phyloP scores from a whole-genome alignment of 2,329 filamentous ascomycete genomes.

The Aspergillus tubingensis region DNA sequence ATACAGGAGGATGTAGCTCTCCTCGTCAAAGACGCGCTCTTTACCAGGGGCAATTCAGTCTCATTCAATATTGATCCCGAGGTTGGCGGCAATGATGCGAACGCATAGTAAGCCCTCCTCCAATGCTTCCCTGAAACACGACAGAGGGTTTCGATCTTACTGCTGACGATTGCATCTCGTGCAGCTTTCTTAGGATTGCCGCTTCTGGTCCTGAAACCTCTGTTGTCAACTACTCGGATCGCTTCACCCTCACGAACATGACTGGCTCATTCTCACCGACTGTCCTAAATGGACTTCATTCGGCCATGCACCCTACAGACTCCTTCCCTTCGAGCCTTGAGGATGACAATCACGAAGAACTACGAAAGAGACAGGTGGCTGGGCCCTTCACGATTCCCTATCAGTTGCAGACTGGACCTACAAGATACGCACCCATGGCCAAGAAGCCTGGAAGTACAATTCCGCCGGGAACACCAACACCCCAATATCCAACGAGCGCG shows the following conservation, averaged over 20 bases:
- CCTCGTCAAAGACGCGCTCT: slow-evolving; percentile 42
- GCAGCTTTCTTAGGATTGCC: slow-evolving; percentile 61
- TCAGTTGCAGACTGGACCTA: slow-evolving; percentile 55
- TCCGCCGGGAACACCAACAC: slow-evolving; percentile 50
- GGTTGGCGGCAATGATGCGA: slow-evolving; percentile 48
- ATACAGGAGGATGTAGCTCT: slow-evolving; percentile 44
- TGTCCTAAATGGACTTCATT: slow-evolving; percentile 37
- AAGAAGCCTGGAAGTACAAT: slow-evolving; percentile 61
- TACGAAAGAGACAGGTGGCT: slow-evolving; percentile 34
- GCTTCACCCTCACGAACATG: slow-evolving; percentile 67
- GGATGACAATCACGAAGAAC: slow-evolving; percentile 20
- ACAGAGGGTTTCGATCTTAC: background rate
- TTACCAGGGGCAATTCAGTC: slow-evolving; percentile 45
- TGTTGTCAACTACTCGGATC: slow-evolving; percentile 61
- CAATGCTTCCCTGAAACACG: background rate
- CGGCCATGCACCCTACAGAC: slow-evolving; percentile 17
- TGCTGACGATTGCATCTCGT: background rate
- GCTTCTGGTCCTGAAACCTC: slow-evolving; percentile 56
- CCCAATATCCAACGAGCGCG: slow-evolving; percentile 58
- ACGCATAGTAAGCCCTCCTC: slow-evolving; percentile 57
- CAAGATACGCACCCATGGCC: slow-evolving; percentile 64
- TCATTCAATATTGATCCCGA: slow-evolving; percentile 48
- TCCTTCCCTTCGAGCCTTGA: background rate
- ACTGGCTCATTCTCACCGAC: slow-evolving; percentile 57
- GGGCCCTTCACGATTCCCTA: slow-evolving; percentile 52